Conservation (phyloP, 257 asterid species). For the Nemophila menziesii region DNA sequence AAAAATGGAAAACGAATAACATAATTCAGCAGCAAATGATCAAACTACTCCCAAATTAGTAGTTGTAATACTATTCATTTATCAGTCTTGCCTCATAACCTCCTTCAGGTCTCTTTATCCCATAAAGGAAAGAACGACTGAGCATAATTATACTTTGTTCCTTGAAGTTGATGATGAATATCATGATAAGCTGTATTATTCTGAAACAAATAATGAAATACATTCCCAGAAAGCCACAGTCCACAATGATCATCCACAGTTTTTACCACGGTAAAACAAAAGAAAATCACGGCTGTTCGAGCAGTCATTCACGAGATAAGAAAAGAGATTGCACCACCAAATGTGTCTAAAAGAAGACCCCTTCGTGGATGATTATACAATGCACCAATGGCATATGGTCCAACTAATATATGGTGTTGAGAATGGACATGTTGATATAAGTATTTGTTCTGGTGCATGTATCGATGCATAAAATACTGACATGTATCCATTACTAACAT, state of each 20-base stretch:
- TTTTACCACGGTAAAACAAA: slow-evolving; percentile 73
- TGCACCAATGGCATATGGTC: slow-evolving; percentile 79
- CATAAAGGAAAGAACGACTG: slow-evolving; percentile 82
- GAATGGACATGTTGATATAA: slow-evolving; percentile 73
- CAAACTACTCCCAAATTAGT: slow-evolving; percentile 11
- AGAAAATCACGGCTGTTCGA: slow-evolving; percentile 66
- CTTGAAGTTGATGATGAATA: slow-evolving; percentile 83
- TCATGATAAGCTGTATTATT: slow-evolving; percentile 83
- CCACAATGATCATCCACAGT: slow-evolving; percentile 90
- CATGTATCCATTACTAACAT: slow-evolving; percentile 91
- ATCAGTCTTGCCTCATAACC: slow-evolving; percentile 74
- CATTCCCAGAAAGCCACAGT: slow-evolving; percentile 75
- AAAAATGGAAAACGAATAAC: slow-evolving; percentile 7
- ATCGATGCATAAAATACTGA: slow-evolving; percentile 93
- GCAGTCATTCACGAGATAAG: slow-evolving; percentile 83
- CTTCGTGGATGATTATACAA: slow-evolving; percentile 83
- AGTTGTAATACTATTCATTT: slow-evolving; percentile 21
- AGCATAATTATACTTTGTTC: slow-evolving; percentile 70
- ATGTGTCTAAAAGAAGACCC: slow-evolving; percentile 76
- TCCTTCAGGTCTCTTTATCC: slow-evolving; percentile 73
- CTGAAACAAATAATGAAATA: slow-evolving; percentile 64
- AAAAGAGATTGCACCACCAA: slow-evolving; percentile 82
- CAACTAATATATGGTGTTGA: slow-evolving; percentile 67
- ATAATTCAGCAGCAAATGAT: slow-evolving; percentile 11
- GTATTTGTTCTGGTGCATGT: slow-evolving; percentile 87